Evolutionary conservation across 805 yeast species (phyloP).

Genomic region (Kodamaea jinghongensis): DNA sequence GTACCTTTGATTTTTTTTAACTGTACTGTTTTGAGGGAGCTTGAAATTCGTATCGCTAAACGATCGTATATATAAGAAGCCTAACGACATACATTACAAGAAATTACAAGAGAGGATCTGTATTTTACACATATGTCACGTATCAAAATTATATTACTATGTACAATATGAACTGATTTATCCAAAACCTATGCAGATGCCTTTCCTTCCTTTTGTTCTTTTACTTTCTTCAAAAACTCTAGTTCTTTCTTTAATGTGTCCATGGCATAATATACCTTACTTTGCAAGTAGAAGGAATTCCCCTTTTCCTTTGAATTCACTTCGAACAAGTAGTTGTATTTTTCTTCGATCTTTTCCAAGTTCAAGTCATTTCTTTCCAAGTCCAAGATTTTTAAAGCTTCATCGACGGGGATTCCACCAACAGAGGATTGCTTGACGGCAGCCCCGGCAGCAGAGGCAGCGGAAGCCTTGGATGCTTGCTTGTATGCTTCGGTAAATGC

Average conservation of each 20-base stretch:
- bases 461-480: constrained; percentile 94
- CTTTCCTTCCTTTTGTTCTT: constrained; percentile 24
- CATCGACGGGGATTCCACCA: constrained; percentile 82
- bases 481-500: constrained; percentile 97
- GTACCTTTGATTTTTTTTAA: too few species aligned
- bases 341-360: constrained; percentile 59
- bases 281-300: constrained; percentile 91
- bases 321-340: constrained; percentile 79
- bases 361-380: constrained; percentile 57
- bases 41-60: too few species aligned
- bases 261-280: constrained; percentile 91
- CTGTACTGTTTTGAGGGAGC: too few species aligned
- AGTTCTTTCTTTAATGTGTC: constrained; percentile 83
- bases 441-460: constrained; percentile 40
- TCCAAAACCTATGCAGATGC: not conserved
- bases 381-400: constrained; percentile 87
- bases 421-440: constrained; percentile 49
- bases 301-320: constrained; percentile 92
- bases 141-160: not conserved
- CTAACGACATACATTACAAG: too few species aligned
- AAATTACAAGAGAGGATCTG: too few species aligned
- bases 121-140: too few species aligned
- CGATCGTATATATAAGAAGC: too few species aligned
- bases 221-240: constrained; percentile 50
- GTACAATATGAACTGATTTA: not conserved